A percentile compares a stretch with the other conserved stretches of the same genome.
Conservation (phyloP, 2,329 filamentous ascomycete genomes). For the Cercospora sesami region DNA sequence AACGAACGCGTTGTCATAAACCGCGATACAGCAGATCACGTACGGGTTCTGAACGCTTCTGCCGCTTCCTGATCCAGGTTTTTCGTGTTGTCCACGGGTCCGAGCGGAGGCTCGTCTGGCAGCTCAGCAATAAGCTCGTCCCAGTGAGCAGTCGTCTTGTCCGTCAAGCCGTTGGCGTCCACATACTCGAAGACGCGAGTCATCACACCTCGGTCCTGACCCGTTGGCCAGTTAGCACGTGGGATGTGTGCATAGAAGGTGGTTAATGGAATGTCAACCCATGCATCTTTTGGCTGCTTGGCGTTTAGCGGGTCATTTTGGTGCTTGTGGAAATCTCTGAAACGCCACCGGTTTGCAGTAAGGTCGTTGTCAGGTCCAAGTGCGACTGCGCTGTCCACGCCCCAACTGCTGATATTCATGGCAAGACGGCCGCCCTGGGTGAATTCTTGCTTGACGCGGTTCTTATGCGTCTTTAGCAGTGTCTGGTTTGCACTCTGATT, state of each 20-base stretch:
- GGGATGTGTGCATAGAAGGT: not conserved
- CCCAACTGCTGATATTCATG: not conserved
- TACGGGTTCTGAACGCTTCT: too few species aligned
- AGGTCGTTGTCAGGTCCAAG: not conserved
- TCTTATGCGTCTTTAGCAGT: not conserved
- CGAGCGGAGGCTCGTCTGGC: not conserved
- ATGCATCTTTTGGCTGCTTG: not conserved
- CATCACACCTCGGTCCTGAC: not conserved
- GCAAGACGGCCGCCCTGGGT: not conserved
- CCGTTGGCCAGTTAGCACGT: not conserved
- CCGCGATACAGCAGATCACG: too few species aligned
- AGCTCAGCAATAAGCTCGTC: not conserved
- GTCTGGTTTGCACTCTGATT: not conserved
- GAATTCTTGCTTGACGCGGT: not conserved
- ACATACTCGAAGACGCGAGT: not conserved
- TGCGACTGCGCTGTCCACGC: too few species aligned
- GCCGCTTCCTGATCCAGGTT: too few species aligned
- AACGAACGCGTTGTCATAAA: too few species aligned
- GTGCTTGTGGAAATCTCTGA: not conserved
- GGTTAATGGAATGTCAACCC: not conserved
- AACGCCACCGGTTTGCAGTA: not conserved
- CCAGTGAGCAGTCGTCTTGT: not conserved
- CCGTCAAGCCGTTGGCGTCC: not conserved
- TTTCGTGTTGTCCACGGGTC: too few species aligned
- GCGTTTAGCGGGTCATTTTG: not conserved